phyloP scores from a whole-genome alignment of 2,329 filamentous ascomycete genomes.

The Dactylellina haptotyla region DNA sequence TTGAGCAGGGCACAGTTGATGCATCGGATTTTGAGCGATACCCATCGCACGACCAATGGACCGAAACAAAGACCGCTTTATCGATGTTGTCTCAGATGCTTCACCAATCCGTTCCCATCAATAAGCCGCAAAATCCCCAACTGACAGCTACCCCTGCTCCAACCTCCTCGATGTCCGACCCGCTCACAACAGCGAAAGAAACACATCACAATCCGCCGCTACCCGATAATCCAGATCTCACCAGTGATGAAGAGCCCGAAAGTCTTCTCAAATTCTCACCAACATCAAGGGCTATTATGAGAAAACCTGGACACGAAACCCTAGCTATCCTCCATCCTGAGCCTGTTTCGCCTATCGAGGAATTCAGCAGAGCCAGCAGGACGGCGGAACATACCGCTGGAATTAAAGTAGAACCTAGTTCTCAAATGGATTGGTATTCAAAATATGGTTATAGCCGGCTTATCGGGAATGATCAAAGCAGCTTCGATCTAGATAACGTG shows the following conservation, averaged over 20 bases:
- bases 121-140: too few species aligned
- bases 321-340: conserved; percentile 34
- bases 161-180: neutral
- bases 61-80: conserved; percentile 1
- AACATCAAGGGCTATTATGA: conserved; percentile 33
- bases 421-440: conserved; percentile 33
- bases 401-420: conserved; percentile 27
- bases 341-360: conserved; percentile 15
- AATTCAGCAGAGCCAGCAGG: neutral
- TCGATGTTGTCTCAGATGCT: conserved; percentile 1
- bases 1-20: neutral
- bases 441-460: conserved; percentile 44
- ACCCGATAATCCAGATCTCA: conserved; percentile 8
- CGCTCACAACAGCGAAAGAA: too few species aligned
- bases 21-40: conserved; percentile 17
- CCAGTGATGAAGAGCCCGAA: conserved; percentile 38
- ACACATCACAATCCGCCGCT: neutral
- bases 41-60: neutral
- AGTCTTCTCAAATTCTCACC: conserved; percentile 46
- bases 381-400: neutral
- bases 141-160: neutral
- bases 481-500: conserved; percentile 42
- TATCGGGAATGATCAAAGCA: conserved; percentile 11
- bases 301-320: conserved; percentile 34
- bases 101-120: too few species aligned